These are phyloP conservation scores for Quercus agrifolia DNA, from an alignment of 306 rosid species.

Conservation along the genomic window DNA sequence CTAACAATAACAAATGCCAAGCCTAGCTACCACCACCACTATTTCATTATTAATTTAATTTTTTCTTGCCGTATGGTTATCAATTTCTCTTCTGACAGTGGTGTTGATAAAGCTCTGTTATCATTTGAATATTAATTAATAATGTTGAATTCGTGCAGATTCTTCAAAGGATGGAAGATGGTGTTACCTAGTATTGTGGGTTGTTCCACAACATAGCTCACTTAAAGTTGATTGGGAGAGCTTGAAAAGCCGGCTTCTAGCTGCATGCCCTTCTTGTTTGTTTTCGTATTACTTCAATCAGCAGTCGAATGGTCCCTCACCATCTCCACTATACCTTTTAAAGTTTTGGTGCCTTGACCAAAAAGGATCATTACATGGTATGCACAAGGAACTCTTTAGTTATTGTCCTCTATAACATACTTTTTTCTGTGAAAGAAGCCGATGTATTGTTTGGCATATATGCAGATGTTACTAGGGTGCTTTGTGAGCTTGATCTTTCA, in stretches of 20 bases:
- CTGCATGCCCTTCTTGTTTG: conserved; percentile 67
- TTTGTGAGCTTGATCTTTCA: conserved; percentile 70
- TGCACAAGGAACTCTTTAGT: background rate
- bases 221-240: conserved; percentile 67
- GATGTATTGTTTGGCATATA: background rate
- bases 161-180: conserved; percentile 84
- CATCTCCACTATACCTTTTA: conserved; percentile 53
- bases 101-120: background rate
- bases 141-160: conserved; percentile 42
- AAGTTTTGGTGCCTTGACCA: conserved; percentile 67
- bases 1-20: no score
- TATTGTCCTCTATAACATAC: background rate
- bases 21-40: no score
- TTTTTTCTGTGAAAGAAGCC: conserved; percentile 11
- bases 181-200: conserved; percentile 81
- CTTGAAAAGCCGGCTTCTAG: conserved; percentile 54
- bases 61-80: background rate
- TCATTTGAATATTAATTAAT: background rate
- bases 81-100: no score
- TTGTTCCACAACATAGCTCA: conserved; percentile 44
- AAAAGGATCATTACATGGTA: conserved; percentile 77
- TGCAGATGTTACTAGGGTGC: conserved; percentile 69
- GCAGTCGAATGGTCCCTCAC: conserved; percentile 32
- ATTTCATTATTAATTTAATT: background rate
- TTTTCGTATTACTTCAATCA: conserved; percentile 44